These are phyloP conservation scores for Geosiphon pyriformis DNA, from an alignment of 192 early-diverging fungal species.

Conservation along the genomic window DNA sequence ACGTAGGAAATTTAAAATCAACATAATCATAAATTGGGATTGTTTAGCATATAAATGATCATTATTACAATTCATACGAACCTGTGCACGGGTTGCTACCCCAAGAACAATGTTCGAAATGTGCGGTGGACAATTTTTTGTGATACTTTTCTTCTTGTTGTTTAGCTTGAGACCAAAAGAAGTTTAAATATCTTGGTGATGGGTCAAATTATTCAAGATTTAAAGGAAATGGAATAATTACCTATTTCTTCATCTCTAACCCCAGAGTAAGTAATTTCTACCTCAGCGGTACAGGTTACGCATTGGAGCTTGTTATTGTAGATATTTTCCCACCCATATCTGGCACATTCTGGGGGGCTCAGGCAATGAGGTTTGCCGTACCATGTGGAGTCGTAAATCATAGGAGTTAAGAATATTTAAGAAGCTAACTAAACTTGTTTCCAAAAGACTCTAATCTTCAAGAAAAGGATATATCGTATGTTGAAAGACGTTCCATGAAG, in stretches of 20 bases:
- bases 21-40: background rate
- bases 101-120: conserved; percentile 12
- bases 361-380: conserved; percentile 9
- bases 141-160: conserved; percentile 8
- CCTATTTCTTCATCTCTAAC: background rate
- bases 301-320: conserved; percentile 10
- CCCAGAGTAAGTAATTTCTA: background rate
- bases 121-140: background rate
- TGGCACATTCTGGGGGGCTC: conserved; percentile 14
- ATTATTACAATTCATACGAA: background rate
- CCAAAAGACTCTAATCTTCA: no score
- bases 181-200: background rate
- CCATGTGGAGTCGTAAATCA: conserved; percentile 13
- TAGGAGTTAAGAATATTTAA: no score
- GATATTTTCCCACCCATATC: conserved; percentile 17
- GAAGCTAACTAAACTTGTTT: no score
- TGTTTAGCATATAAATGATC: background rate
- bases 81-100: conserved; percentile 9
- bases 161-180: background rate
- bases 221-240: background rate
- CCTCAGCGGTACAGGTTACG: conserved; percentile 6
- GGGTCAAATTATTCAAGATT: background rate
- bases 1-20: background rate
- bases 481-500: conserved; percentile 16
- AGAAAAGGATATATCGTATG: conserved; percentile 23